Evolutionary conservation across 2,329 filamentous ascomycete genomes (phyloP), one percentile per base, ranked within the genome.

Genomic region (Emmonsiellopsis sp.): DNA sequence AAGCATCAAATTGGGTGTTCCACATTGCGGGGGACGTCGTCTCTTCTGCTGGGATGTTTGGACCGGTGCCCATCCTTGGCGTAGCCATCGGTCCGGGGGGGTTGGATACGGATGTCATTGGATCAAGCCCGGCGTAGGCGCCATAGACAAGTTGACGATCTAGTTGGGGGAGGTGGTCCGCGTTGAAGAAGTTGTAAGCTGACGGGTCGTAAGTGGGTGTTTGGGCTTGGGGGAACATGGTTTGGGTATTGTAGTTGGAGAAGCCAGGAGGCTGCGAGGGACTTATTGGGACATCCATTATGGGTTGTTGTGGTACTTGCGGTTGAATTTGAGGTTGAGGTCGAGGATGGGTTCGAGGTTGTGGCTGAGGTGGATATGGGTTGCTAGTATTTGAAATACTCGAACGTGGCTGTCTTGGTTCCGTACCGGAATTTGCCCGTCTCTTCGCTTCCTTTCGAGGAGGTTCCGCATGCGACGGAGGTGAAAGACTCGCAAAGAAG

Each of bases 401-500:
- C 7, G 26, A 30, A 38, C 6, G 34, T 49, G 46, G 35, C 40
- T 40, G 46, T 40, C 16, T 16, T 31, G 35, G 46, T 11, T 49
- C 46, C 13, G 34, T 40, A n/a, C 7, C 40, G 11, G 46, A 49
- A 10, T 26, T 26, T 49, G 16, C 46, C 67, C 69, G 59, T 65
- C 57, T 57, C 62, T 57, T 83, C 74, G 49, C 72, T 69, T 65
- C 73, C 74, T 67, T 81, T 71, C 58, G 82, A n/a, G 71, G 68
- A 6, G 72, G 62, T 13, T 71, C 71, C 7, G 73, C 66, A 54
- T 73, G 73, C 6, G 69, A 76, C 0, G 78, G 79, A 10, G 86
- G 85, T 1, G 85, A 87, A 38, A 95, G 75, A 48, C 84, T 88
- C 5, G 87, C 87, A 65, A 97, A 92, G 72, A 94, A 96, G 61